A percentile compares a stretch with the other conserved stretches of the same genome.
Conservation (phyloP, 352 stramenopile species). For the Blastocystis sp. region DNA sequence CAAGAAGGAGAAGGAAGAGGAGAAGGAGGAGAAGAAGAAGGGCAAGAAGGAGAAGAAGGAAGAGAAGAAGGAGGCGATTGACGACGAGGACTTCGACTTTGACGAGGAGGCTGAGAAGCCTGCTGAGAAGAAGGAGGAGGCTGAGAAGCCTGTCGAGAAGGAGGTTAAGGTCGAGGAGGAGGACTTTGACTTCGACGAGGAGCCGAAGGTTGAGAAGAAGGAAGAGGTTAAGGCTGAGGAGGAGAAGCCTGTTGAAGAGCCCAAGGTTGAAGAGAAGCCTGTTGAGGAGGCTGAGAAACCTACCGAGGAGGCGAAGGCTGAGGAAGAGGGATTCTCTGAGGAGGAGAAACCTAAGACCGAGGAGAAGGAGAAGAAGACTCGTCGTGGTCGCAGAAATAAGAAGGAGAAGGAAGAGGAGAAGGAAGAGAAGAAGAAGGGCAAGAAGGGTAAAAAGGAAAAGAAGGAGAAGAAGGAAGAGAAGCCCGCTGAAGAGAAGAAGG, state of each 20-base stretch:
- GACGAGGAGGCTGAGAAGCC: constrained; percentile 31
- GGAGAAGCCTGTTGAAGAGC: background rate
- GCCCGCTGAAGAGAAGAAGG: background rate
- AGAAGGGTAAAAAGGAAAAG: constrained; percentile 40
- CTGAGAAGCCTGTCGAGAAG: constrained; percentile 18
- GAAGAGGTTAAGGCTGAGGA: constrained; percentile 8
- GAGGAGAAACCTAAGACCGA: background rate
- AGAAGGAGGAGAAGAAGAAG: constrained; percentile 39
- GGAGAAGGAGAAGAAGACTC: constrained; percentile 11
- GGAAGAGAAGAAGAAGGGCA: constrained; percentile 15
- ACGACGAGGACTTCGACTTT: background rate
- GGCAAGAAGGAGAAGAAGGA: constrained; percentile 19
- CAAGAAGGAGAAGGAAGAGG: constrained; percentile 7
- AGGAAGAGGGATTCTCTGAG: background rate
- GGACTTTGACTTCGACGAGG: too few species aligned
- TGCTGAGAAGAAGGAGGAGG: background rate
- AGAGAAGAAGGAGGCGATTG: background rate
- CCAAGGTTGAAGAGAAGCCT: background rate
- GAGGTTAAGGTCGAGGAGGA: background rate
- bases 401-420: constrained; percentile 13
- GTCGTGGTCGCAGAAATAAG: constrained; percentile 7
- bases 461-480: constrained; percentile 45
- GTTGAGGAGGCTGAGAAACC: background rate
- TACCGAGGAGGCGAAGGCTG: constrained; percentile 18
- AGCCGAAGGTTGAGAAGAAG: background rate